Percentiles rank a stretch among this genome's conserved stretches.
These are phyloP conservation scores for Paraconiothyrium sp. DNA, from an alignment of 2,329 filamentous ascomycete genomes.

Conservation along the genomic window DNA sequence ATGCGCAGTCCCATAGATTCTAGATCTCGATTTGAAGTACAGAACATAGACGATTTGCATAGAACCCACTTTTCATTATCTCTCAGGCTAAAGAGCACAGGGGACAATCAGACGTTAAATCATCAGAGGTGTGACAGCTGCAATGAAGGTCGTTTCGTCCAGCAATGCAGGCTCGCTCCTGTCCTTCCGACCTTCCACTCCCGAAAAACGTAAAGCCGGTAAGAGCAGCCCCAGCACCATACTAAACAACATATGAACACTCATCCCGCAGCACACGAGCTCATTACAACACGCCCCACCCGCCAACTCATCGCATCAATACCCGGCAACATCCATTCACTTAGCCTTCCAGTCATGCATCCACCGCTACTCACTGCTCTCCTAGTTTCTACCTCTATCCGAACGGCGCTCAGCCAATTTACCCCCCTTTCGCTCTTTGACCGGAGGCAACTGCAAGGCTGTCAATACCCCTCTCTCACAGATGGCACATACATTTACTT, in stretches of 20 bases:
- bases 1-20: neutral
- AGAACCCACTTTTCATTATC: neutral
- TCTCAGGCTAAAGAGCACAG: neutral
- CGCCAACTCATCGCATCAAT: constrained; percentile 3
- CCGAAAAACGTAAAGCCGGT: neutral
- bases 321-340: constrained; percentile 10
- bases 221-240: neutral
- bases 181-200: neutral
- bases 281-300: neutral
- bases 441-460: constrained; percentile 8
- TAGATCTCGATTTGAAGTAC: neutral
- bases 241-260: neutral
- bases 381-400: neutral
- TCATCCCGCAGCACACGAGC: neutral
- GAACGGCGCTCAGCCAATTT: constrained; percentile 2
- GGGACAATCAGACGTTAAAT: neutral
- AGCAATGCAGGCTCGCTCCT: neutral
- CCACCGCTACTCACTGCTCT: neutral
- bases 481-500: constrained; percentile 21
- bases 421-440: neutral
- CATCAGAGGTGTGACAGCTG: too few relatives aligned
- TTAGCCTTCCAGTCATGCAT: constrained; percentile 12
- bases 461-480: constrained; percentile 13
- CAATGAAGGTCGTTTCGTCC: too few relatives aligned
- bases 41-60: neutral